Evolutionary conservation across 2,329 filamentous ascomycete species (phyloP), one percentile per base, ranked within the genome.

Genomic region (Aureobasidium leucospermi): DNA sequence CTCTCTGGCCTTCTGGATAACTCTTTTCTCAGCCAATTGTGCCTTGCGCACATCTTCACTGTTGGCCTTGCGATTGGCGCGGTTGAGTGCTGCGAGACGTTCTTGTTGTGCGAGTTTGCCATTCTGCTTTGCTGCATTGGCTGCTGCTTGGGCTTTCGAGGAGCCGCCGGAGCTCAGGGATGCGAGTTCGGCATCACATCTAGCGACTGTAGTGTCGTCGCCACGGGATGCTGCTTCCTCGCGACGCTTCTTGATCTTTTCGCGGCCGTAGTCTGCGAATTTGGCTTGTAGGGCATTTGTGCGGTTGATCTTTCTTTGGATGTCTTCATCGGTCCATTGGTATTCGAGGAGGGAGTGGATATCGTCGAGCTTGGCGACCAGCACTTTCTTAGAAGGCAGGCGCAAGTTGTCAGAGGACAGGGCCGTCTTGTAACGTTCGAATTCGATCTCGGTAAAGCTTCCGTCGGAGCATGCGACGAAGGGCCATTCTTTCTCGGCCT

Each of bases 381-480:
- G 77, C 59, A 79, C 80, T 15, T 84, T 79, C 64, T 85, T 87
- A n/a, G 86, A 90, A 5, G 93, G 90, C 23, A 94, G 73, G 56
- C 85, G 80, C 58, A 90, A 79, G 62, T 84, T 84, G 57, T 95
- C 90, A 32, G 86, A 83, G 23, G 83, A 77, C 70, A 92, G 86
- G 8, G 85, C 86, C 60, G 86, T 83, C 66, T 88, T 87, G 74
- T 90, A 96, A 29, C 90, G 87, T 61, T 86, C 85, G 74, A 90
- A 89, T 71, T 99, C 94, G 55, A 80, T 76, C 82, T 94, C 63
- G 9, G 88, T 89, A 68, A 97, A 89, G 43, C 81, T 79, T 52
- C 86, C 85, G 71, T 96, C 92, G 0, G 94, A 97, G 70, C 93
- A 92, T 63, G 87, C 87, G 63, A 94, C 87, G 73, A 97, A 96